Conservation (phyloP, 2,329 filamentous ascomycete species). For the Exophiala sp. region DNA sequence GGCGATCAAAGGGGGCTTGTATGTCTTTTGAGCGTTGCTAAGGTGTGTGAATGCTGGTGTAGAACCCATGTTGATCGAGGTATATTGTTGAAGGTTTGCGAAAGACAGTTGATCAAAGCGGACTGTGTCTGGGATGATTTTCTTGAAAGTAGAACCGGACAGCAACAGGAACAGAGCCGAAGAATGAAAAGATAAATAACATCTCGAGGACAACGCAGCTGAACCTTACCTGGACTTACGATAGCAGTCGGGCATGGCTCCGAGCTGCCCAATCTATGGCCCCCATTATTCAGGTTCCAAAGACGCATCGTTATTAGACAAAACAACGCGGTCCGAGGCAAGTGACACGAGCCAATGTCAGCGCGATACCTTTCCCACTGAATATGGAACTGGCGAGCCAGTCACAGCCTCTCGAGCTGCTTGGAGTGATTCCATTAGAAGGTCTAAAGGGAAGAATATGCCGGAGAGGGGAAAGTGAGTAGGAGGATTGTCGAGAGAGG, state of each 20-base stretch:
- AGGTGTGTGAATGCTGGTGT: slow-evolving; percentile 44
- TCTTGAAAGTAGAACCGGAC: slow-evolving; percentile 7
- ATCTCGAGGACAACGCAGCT: too few relatives aligned
- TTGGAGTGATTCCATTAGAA: background rate
- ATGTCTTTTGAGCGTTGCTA: slow-evolving; percentile 56
- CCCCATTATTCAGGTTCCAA: too few relatives aligned
- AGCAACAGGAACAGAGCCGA: slow-evolving; percentile 5
- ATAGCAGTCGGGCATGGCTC: too few relatives aligned
- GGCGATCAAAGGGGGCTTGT: slow-evolving; percentile 63
- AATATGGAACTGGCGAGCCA: background rate
- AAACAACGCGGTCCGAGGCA: slow-evolving; percentile 13
- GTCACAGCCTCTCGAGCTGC: background rate
- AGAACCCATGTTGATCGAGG: slow-evolving; percentile 12
- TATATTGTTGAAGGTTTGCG: background rate
- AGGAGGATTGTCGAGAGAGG: background rate
- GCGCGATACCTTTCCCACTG: background rate
- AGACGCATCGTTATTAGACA: background rate
- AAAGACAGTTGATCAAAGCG: too few relatives aligned
- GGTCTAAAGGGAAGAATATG: slow-evolving; percentile 12
- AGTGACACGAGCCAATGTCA: slow-evolving; percentile 5
- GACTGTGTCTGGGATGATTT: too few relatives aligned
- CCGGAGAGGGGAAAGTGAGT: slow-evolving; percentile 14
- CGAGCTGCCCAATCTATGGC: too few relatives aligned
- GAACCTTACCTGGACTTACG: too few relatives aligned
- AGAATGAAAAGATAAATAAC: too few relatives aligned